Percentiles rank a stretch among this genome's conserved stretches.
Conservation (phyloP, 116 monocot species). For the Dioscorea cayenensis region DNA sequence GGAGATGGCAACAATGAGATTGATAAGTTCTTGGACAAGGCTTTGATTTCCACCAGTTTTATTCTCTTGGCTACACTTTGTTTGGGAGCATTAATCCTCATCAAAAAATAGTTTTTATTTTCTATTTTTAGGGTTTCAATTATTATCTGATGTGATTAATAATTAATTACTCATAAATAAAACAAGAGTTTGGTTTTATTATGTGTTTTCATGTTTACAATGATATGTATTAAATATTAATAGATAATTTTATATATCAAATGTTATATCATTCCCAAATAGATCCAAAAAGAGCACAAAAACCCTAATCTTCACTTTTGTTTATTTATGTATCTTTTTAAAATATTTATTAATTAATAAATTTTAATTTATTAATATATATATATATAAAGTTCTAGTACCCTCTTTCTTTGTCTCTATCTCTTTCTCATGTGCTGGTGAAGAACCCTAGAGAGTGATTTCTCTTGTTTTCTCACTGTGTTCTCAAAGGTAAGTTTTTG, state of each 20-base stretch:
- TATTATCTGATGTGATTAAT: not conserved
- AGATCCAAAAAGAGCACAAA: not conserved
- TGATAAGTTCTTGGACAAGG: conserved; percentile 5
- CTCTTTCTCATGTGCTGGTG: not conserved
- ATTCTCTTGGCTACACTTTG: conserved; percentile 8
- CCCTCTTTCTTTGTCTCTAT: not conserved
- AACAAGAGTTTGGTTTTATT: no score
- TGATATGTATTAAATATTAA: no score
- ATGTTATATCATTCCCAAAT: not conserved
- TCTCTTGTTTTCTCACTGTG: not conserved
- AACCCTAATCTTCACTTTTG: not conserved
- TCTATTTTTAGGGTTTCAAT: not conserved
- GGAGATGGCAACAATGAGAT: not conserved
- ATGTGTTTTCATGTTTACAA: no score
- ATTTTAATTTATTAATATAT: no score
- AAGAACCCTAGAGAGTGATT: not conserved
- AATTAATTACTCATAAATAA: no score
- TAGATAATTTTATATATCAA: no score
- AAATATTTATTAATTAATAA: not conserved
- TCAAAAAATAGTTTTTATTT: not conserved
- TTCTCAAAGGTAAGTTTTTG: not conserved
- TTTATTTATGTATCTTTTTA: not conserved
- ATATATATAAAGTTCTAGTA: no score
- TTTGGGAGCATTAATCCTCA: not conserved
- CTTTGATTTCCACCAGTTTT: conserved; percentile 7